Conservation (phyloP, 129 eudicot genomes). For the Artemisia argyi region DNA sequence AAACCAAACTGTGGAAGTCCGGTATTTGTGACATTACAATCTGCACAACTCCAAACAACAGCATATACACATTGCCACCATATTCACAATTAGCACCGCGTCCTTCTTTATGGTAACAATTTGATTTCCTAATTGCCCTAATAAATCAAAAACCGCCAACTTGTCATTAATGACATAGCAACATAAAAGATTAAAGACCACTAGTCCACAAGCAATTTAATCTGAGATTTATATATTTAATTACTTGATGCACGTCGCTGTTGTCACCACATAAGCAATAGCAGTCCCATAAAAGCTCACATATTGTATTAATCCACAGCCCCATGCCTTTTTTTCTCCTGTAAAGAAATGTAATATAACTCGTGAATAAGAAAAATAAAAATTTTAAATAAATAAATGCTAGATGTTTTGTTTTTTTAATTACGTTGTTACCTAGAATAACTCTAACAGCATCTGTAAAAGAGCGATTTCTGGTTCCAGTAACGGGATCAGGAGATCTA, state of each 20-base stretch:
- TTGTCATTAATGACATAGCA: conserved; percentile 3
- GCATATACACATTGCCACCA: conserved; percentile 41
- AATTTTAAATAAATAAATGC: too few species aligned
- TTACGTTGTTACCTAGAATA: too few species aligned
- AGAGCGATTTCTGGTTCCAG: conserved; percentile 50
- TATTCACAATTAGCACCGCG: conserved; percentile 42
- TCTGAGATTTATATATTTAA: not conserved
- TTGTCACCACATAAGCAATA: conserved; percentile 57
- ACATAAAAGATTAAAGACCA: not conserved
- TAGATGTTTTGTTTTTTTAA: too few species aligned
- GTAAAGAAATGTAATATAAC: not conserved
- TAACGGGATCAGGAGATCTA: conserved; percentile 60
- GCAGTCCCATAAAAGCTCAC: conserved; percentile 51
- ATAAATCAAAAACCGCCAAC: not conserved
- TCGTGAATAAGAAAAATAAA: not conserved
- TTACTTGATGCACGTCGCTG: conserved; percentile 61
- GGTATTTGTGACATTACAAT: conserved; percentile 66
- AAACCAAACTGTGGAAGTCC: conserved; percentile 67
- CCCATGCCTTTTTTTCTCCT: conserved; percentile 36
- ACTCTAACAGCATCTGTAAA: conserved; percentile 47
- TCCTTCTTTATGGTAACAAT: conserved; percentile 61
- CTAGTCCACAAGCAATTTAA: not conserved
- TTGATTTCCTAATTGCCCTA: conserved; percentile 58
- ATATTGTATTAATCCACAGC: conserved; percentile 53
- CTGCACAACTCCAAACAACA: conserved; percentile 58